phyloP scores from a whole-genome alignment of 441 rosid genomes.

The Manihot esculenta region DNA sequence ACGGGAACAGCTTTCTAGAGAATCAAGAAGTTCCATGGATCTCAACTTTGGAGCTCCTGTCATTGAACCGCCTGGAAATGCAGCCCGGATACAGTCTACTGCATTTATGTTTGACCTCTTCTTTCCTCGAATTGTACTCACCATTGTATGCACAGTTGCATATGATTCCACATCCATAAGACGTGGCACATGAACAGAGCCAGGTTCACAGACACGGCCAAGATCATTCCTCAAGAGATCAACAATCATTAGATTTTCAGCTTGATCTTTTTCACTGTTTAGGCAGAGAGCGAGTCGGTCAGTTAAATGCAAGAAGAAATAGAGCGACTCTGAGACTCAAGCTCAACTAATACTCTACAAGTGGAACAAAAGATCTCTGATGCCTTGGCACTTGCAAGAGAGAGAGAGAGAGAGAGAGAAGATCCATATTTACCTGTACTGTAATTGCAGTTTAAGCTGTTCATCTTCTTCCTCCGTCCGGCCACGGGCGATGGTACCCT shows the following conservation, averaged over 20 bases:
- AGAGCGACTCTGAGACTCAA: not conserved
- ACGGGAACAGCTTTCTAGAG: conserved; percentile 74
- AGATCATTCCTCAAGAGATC: conserved; percentile 96
- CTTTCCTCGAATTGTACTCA: conserved; percentile 77
- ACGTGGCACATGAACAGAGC: conserved; percentile 84
- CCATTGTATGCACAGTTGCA: conserved; percentile 98
- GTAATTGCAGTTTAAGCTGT: conserved; percentile 59
- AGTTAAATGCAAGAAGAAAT: conserved; percentile 9
- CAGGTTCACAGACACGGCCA: conserved; percentile 86
- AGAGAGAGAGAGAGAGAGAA: no score
- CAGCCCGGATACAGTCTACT: conserved; percentile 75
- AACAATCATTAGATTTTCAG: conserved; percentile 97
- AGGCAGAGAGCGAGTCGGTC: not conserved
- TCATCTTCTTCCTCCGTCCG: conserved; percentile 66
- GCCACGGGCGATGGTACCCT: conserved; percentile 90
- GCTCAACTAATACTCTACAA: not conserved
- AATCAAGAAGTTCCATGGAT: conserved; percentile 86
- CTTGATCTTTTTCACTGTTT: conserved; percentile 91
- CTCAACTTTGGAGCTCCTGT: conserved; percentile 97
- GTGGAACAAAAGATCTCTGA: no score
- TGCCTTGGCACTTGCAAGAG: no score
- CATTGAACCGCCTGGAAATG: conserved; percentile 98
- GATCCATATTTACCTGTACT: conserved; percentile 57
- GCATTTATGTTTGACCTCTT: conserved; percentile 62
- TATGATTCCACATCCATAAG: conserved; percentile 98